Base-by-base conservation (phyloP, 495 filamentous ascomycete species). In the Oidiodendron maius region DNA sequence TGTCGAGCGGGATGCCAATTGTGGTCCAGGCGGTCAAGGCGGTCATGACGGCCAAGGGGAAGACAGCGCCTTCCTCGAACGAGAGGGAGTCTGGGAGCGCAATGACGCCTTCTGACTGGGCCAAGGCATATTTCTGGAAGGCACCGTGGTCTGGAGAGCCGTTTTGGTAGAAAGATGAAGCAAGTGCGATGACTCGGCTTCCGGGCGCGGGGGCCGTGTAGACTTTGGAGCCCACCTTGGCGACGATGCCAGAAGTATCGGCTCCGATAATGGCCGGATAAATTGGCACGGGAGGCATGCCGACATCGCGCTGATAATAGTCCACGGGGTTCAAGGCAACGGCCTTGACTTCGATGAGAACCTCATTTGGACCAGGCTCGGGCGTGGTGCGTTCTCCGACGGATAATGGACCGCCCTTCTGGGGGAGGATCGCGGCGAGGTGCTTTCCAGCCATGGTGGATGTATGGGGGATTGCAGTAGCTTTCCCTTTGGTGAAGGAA, bases 1-100 rank as follows among this genome's bases (percentile, higher is more conserved):
- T 23, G 18, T 61, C 47, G 1, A n/a, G n/a, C n/a, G 59, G 57
- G 38, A 61, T 64, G 23, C 49, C 51, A 34, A 58, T 59, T 20
- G 61, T 50, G 10, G 56, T 57, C 80, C 82, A 0, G 89, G 62
- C 0, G 73, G 82, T 0, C 86, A 46, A 0, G 78, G 84, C 70
- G 1, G 86, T 89, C 76, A 85, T 77, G 22, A 80, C 81, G 1
- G 84, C 85, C 4, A 90, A 70, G 0, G 84, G 86, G 24, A 88
- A 67, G 0, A 84, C 77, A 0, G 84, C 76, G 4, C 77, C 86
- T 76, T 78, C 81, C 59, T 87, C 84, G 50, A 87, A 89, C 30
- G 59, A 74, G 2, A 70, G 81, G 26, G 71, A 67, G 15, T 72
- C 60, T 0, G 9, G 66, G 40, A 43, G 71, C 0, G 52, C 51